Evolutionary conservation across 176 grass and related monocot genomes (phyloP), one percentile per base, ranked within the genome.

Genomic region (Musa acuminata): DNA sequence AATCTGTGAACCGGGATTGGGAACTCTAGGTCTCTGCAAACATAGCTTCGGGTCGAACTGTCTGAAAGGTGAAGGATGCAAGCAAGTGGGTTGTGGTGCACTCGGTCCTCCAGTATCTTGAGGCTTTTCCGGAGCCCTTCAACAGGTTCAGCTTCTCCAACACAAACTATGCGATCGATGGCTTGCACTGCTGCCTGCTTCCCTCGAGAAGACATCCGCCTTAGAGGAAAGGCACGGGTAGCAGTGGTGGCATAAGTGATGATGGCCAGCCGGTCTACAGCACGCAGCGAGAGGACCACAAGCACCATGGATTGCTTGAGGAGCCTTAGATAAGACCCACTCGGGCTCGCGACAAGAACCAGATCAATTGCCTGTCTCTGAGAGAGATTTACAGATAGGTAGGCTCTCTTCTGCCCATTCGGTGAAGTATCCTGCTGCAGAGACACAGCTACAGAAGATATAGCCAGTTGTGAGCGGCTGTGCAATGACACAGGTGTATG

Each of bases 221-320:
- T 79, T 68, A 95, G 59, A 14, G 96, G 88, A 67, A 99, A 94
- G 35, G 88, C 91, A 26, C 96, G 96, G 29, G 96, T 89, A 64
- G 91, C 90, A 0, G 84, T 89, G 43, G 86, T 89, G 52, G 96
- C 87, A 71, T 91, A 87, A 0, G 96, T 95, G 77, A 99, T 90
- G 23, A 99, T 91, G 72, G 91, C 88, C 63, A 99, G 55, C 35
- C 96, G 75, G 69, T 99, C 96, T 12, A 89, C 82, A 9, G 90
- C 73, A 2, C 86, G 79, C 77, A 95, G 83, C 22, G 91, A 99
- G 82, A 99, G 95, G 66, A 99, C 85, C 17, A 86, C 91, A 11
- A 99, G 84, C 2, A 86, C 84, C 86, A 95, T 93, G 52, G 84
- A 84, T 62, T 99, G 96, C 83, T 99, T 99, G 81, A 99, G 64